phyloP scores from a whole-genome alignment of 306 rosid genomes.

The Psophocarpus tetragonolobus region DNA sequence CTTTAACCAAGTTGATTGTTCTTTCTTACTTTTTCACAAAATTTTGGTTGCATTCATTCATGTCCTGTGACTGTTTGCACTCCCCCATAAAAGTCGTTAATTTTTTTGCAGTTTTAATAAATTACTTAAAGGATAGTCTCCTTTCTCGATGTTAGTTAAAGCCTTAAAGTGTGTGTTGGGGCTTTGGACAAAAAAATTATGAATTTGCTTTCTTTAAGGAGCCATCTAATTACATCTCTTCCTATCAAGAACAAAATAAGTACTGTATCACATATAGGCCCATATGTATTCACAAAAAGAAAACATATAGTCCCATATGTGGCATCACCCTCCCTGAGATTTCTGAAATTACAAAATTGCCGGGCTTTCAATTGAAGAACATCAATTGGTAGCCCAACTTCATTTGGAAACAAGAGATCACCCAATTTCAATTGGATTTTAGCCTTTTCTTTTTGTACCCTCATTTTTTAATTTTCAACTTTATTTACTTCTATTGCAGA shows the following conservation, averaged over 20 bases:
- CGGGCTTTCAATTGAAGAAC: not conserved
- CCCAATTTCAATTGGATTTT: not conserved
- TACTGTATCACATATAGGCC: too few species aligned
- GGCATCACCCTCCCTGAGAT: not conserved
- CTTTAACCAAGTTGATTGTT: not conserved
- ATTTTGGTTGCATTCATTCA: not conserved
- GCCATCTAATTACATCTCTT: too few species aligned
- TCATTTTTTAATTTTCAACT: too few species aligned
- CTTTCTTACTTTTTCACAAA: not conserved
- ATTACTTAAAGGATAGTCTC: not conserved
- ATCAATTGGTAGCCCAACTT: not conserved
- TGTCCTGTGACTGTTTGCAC: not conserved
- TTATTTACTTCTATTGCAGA: too few species aligned
- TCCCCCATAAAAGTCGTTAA: not conserved
- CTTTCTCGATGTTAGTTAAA: slow-evolving; percentile 1
- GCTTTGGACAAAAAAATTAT: not conserved
- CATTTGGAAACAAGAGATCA: not conserved
- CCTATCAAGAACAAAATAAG: too few species aligned
- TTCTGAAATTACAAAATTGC: not conserved
- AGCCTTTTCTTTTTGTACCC: too few species aligned
- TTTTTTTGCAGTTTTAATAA: slow-evolving; percentile 3
- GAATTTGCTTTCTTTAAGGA: not conserved
- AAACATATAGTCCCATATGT: not conserved
- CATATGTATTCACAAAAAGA: too few species aligned
- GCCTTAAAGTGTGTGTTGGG: not conserved